These are phyloP conservation scores for Thymus quinquecostatus DNA, from an alignment of 257 asterid species.

Conservation along the genomic window DNA sequence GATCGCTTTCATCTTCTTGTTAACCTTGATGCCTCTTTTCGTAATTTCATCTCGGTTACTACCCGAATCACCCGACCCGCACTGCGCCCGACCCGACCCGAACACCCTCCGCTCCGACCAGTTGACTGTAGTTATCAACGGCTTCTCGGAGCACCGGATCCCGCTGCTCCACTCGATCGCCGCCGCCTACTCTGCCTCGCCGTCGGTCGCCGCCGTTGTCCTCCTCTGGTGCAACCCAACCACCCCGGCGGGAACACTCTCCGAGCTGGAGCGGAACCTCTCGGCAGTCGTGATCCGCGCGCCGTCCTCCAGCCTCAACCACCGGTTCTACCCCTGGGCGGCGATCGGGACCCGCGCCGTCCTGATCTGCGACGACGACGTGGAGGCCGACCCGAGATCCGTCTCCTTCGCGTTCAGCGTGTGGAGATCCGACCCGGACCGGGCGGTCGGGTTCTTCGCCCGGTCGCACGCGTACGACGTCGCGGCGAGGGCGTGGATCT, in stretches of 20 bases:
- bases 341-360: slow-evolving; percentile 62
- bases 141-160: slow-evolving; percentile 84
- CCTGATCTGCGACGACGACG: slow-evolving; percentile 90
- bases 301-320: slow-evolving; percentile 72
- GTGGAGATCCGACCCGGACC: slow-evolving; percentile 73
- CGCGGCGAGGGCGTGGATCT: slow-evolving; percentile 63
- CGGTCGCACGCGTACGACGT: slow-evolving; percentile 85
- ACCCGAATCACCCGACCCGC: slow-evolving; percentile 32
- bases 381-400: slow-evolving; percentile 57
- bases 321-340: slow-evolving; percentile 70
- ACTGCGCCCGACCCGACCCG: slow-evolving; percentile 45
- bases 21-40: slow-evolving; percentile 39
- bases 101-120: slow-evolving; percentile 60
- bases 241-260: slow-evolving; percentile 55
- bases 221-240: slow-evolving; percentile 88
- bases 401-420: slow-evolving; percentile 66
- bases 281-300: slow-evolving; percentile 60
- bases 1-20: slow-evolving; percentile 16
- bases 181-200: slow-evolving; percentile 66
- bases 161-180: slow-evolving; percentile 73
- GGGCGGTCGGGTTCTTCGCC: slow-evolving; percentile 73
- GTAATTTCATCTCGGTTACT: slow-evolving; percentile 53
- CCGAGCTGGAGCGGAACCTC: slow-evolving; percentile 58
- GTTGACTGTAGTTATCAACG: slow-evolving; percentile 82
- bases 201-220: slow-evolving; percentile 59